Evolutionary conservation across 179 eudicot genomes (phyloP).

Genomic region (Spinacia oleracea): DNA sequence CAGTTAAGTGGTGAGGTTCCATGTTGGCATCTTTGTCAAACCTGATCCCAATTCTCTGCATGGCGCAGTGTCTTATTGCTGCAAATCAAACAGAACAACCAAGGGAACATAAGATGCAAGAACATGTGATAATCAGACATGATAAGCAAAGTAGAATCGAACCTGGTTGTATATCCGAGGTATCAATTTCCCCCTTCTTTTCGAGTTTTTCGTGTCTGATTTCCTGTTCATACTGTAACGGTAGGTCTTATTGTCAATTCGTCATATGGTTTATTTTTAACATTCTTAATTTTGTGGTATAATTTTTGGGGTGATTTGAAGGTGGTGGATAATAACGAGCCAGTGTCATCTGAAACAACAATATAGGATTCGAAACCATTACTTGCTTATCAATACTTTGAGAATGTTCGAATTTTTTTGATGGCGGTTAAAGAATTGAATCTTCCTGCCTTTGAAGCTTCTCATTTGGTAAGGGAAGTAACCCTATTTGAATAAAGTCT

Average conservation of each 20-base stretch:
- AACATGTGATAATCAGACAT: too few species aligned
- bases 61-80: too few species aligned
- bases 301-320: conserved; percentile 19
- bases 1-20: too few species aligned
- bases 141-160: too few species aligned
- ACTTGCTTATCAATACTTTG: conserved; percentile 97
- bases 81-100: too few species aligned
- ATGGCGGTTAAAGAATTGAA: conserved; percentile 65
- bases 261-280: conserved; percentile 3
- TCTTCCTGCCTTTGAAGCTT: conserved; percentile 85
- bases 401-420: conserved; percentile 84
- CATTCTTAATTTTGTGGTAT: conserved; percentile 16
- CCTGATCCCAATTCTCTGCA: too few species aligned
- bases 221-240: conserved; percentile 1
- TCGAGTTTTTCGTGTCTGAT: background rate
- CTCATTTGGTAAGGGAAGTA: conserved; percentile 70
- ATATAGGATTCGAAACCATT: conserved; percentile 83
- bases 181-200: conserved; percentile 19
- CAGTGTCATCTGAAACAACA: conserved; percentile 40
- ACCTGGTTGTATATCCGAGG: conserved; percentile 90
- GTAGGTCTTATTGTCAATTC: background rate
- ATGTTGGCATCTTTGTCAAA: too few species aligned
- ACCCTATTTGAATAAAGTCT: background rate
- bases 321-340: conserved; percentile 63
- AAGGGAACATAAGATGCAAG: too few species aligned